Evolutionary conservation across 345 rosid genomes (phyloP).

Genomic region (Gynandropsis gynandra): DNA sequence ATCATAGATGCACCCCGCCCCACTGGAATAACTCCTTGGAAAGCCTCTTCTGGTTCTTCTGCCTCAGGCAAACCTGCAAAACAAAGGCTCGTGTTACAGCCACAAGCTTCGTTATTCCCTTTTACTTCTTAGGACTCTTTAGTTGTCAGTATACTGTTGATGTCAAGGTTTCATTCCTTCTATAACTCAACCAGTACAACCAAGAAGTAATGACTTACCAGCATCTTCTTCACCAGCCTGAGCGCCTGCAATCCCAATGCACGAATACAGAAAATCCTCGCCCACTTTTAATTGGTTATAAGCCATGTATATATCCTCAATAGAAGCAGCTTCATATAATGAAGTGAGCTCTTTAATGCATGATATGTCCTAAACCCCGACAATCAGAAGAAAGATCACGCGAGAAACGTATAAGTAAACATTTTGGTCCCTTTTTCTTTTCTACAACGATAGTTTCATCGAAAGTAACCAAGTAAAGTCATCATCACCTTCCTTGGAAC

Average conservation of each 20-base stretch:
- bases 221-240: constrained; percentile 62
- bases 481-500: constrained; percentile 80
- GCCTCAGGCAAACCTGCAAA: constrained; percentile 48
- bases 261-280: constrained; percentile 77
- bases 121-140: background rate
- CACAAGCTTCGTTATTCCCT: too few relatives aligned
- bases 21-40: constrained; percentile 52
- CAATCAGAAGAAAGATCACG: constrained; percentile 15
- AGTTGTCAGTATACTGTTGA: background rate
- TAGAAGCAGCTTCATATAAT: constrained; percentile 76
- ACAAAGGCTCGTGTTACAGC: background rate
- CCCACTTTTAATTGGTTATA: constrained; percentile 80
- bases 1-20: constrained; percentile 91
- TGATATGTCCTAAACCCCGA: constrained; percentile 61
- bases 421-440: background rate
- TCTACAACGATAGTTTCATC: too few relatives aligned
- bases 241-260: constrained; percentile 90
- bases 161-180: constrained; percentile 3
- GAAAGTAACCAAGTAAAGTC: background rate
- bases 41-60: constrained; percentile 52
- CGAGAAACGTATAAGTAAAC: background rate
- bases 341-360: constrained; percentile 84
- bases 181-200: background rate
- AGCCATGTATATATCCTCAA: constrained; percentile 82
- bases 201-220: constrained; percentile 30